These are phyloP conservation scores for Suillus subalutaceus DNA, from an alignment of 768 basidiomycete species.

Conservation along the genomic window DNA sequence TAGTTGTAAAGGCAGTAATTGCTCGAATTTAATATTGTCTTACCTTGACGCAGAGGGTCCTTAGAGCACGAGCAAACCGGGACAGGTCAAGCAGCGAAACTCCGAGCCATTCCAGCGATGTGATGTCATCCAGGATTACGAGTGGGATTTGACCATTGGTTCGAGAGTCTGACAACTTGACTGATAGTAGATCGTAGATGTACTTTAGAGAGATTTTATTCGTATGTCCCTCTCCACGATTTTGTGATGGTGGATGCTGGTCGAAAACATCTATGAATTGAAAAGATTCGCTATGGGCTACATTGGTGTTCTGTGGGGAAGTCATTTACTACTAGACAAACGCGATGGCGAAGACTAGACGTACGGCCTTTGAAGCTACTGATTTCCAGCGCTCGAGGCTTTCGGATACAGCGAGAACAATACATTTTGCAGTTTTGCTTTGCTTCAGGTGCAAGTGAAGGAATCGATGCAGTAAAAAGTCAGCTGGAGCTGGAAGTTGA, in stretches of 20 bases:
- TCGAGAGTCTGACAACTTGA: slow-evolving; percentile 21
- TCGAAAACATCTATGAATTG: slow-evolving; percentile 57
- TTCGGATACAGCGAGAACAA: slow-evolving; percentile 63
- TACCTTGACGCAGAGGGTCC: slow-evolving; percentile 59
- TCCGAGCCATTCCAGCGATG: slow-evolving; percentile 75
- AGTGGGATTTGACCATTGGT: slow-evolving; percentile 32
- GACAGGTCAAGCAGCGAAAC: slow-evolving; percentile 50
- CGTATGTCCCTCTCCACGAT: slow-evolving; percentile 12
- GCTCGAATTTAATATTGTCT: background rate
- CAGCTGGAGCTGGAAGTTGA: slow-evolving; percentile 68
- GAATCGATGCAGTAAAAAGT: slow-evolving; percentile 67
- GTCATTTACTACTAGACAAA: slow-evolving; percentile 12
- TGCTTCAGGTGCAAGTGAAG: slow-evolving; percentile 56
- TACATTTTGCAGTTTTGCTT: slow-evolving; percentile 35
- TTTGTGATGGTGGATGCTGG: slow-evolving; percentile 30
- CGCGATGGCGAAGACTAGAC: slow-evolving; percentile 26
- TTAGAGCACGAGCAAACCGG: slow-evolving; percentile 63
- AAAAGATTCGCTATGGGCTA: slow-evolving; percentile 43
- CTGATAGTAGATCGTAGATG: slow-evolving; percentile 40
- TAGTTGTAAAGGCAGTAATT: background rate
- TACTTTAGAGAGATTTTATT: slow-evolving; percentile 28
- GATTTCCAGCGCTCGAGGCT: slow-evolving; percentile 62
- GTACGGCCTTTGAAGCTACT: slow-evolving; percentile 63
- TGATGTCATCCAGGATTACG: slow-evolving; percentile 72
- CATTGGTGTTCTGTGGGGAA: slow-evolving; percentile 34